Base-by-base conservation (phyloP, 768 basidiomycete species). In the Calocybe cyanea region DNA sequence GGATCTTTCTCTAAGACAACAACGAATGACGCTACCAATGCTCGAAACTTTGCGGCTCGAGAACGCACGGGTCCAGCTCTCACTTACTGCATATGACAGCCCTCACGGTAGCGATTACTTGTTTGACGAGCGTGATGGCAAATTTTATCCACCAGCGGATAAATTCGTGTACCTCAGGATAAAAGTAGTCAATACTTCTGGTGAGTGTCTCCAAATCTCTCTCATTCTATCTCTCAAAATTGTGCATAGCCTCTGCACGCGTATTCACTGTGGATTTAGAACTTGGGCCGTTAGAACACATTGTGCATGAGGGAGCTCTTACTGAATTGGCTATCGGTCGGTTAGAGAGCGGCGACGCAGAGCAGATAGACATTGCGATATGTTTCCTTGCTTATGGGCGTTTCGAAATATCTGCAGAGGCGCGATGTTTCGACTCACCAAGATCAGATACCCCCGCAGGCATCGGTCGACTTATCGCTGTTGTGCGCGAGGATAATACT, bases 21-120 rank as follows among this genome's bases (percentile, higher is more conserved):
- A 94, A 50, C 70, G 83, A 13, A 75, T 98, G 67, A 83, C 89
- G 3, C 58, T 78, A 38, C 78, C 77, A 0, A 92, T 96, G 87
- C 68, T 96, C 13, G 82, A 90, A 41, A 76, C 78, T 18, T 64
- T 96, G 32, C 83, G 83, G 20, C 77, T 77, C 28, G 85, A 92
- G 54, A 71, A 76, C 6, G 78, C 83, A 9, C 72, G 70, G 5
- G 69, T 95, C 20, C 63, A 73, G 3, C 57, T 95, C 51, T 71
- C 71, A 0, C 62, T 92, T 32, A 57, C 61, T 4, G 56, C 52
- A 20, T 66, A 69, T 45, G 59, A 59, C 10, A 52, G 47, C 24
- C 54, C 48, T 39, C 37, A 38, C 36, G 51, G 50, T 44, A 54
- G 41, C 32, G 45, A 33, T 44, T 56, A 41, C 45, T 52, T 52